Evolutionary conservation across 2,329 filamentous ascomycete species (phyloP), one percentile per base, ranked within the genome.

Genomic region (Volutella citrinella): DNA sequence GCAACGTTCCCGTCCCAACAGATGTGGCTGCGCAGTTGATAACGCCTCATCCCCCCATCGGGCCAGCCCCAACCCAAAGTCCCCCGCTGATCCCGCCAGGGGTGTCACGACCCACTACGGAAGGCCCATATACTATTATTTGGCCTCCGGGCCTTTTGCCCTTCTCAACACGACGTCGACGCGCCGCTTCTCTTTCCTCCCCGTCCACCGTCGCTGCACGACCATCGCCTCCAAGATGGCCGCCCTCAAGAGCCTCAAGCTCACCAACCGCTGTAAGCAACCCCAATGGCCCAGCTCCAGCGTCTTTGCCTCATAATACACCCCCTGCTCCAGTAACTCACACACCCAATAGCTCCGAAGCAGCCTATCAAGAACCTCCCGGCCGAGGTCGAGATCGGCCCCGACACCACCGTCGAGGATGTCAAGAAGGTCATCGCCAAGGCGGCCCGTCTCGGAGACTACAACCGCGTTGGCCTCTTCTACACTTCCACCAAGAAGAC

Each of bases 391-490:
- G 68, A 76, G 40, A 46, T 80, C 14, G 55, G 69, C 17, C 43
- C 57, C 40, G 62, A 69, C 39, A 67, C 76, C 38, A 81, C 74
- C 8, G 68, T 82, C 38, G 77, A 82, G 50, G 72, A 78, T 54
- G 67, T 76, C 45, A 82, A 83, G 66, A 61, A 62, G 24, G 49
- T 64, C 24, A 63, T 83, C 34, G 76, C 79, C 21, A 67, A 68
- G 45, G 59, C 66, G 43, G 60, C 68, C 12, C 66, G 66, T 27
- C 65, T 79, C 29, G 57, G 61, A 39, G 78, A 82, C 58, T 68
- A 66, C 55, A 80, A 82, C 61, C 76, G 78, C 36, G 67, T 83
- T 42, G 79, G 79, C 19, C 64, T 83, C 37, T 80, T 74, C 52
- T 74, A 82, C 45, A 72, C 79, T 1, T 59, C 66, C 23, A 76